Conservation (phyloP, 768 basidiomycete species). For the Psilocybe tampanensis region DNA sequence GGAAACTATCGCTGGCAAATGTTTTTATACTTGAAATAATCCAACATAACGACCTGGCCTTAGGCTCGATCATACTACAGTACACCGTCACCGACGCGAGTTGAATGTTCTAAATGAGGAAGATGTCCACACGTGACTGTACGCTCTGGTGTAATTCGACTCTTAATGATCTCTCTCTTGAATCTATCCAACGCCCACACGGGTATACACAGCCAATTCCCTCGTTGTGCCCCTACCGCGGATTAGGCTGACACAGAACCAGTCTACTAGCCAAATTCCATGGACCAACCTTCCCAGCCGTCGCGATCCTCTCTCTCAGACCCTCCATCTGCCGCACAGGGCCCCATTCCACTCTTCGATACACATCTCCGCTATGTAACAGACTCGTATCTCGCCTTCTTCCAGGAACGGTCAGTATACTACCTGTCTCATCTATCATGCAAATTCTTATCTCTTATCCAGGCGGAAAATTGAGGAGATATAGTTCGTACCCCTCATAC, state of each 20-base stretch:
- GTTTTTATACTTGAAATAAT: neutral
- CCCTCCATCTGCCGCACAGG: slow-evolving; percentile 41
- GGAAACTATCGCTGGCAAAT: neutral
- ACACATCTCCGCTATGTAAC: slow-evolving; percentile 65
- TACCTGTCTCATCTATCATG: slow-evolving; percentile 20
- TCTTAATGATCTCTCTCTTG: neutral
- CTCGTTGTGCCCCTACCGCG: neutral
- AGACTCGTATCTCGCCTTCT: slow-evolving; percentile 83
- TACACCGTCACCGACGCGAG: no score
- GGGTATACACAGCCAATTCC: neutral
- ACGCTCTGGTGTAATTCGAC: neutral
- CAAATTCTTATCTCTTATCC: slow-evolving; percentile 17
- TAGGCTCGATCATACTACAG: neutral
- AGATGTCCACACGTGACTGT: neutral
- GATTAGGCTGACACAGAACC: neutral
- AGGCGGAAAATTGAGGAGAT: slow-evolving; percentile 85
- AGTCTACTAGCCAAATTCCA: neutral
- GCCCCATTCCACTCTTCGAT: slow-evolving; percentile 74
- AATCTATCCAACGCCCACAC: neutral
- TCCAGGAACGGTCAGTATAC: slow-evolving; percentile 71
- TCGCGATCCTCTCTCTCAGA: slow-evolving; percentile 44
- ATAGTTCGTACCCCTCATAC: slow-evolving; percentile 58
- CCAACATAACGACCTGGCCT: neutral
- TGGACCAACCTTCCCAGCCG: slow-evolving; percentile 35
- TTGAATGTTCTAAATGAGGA: no score